These are phyloP conservation scores for Herpetomonas muscarum DNA, from an alignment of 208 protist species.

Conservation along the genomic window DNA sequence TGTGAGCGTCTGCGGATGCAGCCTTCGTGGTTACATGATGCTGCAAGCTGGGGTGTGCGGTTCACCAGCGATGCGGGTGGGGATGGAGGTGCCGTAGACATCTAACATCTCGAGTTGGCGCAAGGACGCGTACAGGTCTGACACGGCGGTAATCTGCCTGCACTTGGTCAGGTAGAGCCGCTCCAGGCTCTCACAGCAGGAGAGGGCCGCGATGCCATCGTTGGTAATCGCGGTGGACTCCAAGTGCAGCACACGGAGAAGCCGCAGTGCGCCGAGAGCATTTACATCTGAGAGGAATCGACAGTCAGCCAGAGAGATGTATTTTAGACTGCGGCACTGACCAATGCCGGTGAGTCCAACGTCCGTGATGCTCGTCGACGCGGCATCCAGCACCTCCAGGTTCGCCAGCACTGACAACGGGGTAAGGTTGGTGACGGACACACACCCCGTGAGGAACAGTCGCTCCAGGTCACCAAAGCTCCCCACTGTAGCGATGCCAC, in stretches of 20 bases:
- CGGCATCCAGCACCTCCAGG: constrained; percentile 5
- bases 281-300: constrained; percentile 49
- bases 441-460: no score
- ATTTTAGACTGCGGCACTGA: constrained; percentile 30
- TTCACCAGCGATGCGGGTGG: constrained; percentile 42
- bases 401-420: not conserved
- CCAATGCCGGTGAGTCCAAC: constrained; percentile 33
- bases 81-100: constrained; percentile 75
- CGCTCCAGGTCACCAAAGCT: no score
- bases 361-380: constrained; percentile 35
- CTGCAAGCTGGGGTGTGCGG: constrained; percentile 49
- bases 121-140: constrained; percentile 27
- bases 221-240: constrained; percentile 52
- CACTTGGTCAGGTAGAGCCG: constrained; percentile 66
- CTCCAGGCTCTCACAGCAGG: constrained; percentile 43
- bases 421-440: no score
- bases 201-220: constrained; percentile 44
- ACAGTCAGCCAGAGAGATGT: constrained; percentile 47
- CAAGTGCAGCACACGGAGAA: constrained; percentile 44
- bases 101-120: constrained; percentile 64
- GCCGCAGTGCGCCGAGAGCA: constrained; percentile 26
- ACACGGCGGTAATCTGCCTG: constrained; percentile 38
- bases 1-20: no score
- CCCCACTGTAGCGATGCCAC: no score
- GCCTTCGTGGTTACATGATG: constrained; percentile 29